phyloP scores from a whole-genome alignment of 139 green algal species.

The Tetradesmus obliquus region DNA sequence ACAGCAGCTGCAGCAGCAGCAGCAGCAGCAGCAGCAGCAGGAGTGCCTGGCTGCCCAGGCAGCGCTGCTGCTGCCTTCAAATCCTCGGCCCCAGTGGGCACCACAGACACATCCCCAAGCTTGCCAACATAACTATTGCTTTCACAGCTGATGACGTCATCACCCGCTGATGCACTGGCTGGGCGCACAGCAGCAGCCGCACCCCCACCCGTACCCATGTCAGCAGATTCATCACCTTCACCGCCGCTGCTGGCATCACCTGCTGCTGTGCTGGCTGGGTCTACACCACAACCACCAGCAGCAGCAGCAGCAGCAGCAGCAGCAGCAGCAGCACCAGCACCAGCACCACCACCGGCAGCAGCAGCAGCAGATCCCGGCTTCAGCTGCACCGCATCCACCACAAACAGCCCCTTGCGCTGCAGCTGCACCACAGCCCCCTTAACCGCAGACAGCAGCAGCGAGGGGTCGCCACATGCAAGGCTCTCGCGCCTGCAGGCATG shows the following conservation, averaged over 20 bases:
- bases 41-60: too few relatives aligned
- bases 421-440: constrained; percentile 89
- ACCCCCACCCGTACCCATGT: too few relatives aligned
- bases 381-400: constrained; percentile 68
- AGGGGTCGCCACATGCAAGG: constrained; percentile 73
- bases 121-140: too few relatives aligned
- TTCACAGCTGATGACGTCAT: background rate
- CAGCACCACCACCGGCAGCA: background rate
- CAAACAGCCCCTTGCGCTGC: constrained; percentile 90
- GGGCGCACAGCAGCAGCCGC: too few relatives aligned
- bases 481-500: constrained; percentile 18
- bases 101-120: background rate
- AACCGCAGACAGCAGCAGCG: constrained; percentile 80
- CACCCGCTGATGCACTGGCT: background rate
- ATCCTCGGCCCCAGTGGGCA: background rate
- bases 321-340: background rate
- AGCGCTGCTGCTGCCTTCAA: background rate
- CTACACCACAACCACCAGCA: background rate
- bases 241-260: background rate
- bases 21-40: background rate
- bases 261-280: background rate
- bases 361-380: background rate
- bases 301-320: background rate
- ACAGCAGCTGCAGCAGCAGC: background rate
- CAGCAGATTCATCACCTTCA: background rate